Evolutionary conservation across 1,139 yeast species (phyloP).

Genomic region (Debaryomyces fabryi): DNA sequence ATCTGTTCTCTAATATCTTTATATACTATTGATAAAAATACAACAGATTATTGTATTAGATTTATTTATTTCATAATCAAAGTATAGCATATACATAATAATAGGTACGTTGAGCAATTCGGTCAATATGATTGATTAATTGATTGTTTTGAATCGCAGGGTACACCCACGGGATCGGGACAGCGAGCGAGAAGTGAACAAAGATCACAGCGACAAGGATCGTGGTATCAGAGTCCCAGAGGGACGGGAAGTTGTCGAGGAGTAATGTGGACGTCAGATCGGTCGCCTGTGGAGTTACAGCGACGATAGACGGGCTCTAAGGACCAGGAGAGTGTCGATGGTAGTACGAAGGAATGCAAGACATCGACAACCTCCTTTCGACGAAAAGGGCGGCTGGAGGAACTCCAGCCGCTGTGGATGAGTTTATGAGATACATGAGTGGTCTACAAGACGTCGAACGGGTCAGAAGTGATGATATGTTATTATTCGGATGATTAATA

Average conservation of each 20-base stretch:
- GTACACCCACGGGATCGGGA: conserved; percentile 2
- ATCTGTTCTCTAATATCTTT: conserved; percentile 4
- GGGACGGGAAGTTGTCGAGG: background rate
- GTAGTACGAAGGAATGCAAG: background rate
- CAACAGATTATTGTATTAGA: conserved; percentile 6
- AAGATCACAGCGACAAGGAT: background rate
- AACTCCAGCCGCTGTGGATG: background rate
- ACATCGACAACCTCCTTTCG: background rate
- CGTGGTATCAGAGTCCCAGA: background rate
- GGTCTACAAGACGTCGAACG: background rate
- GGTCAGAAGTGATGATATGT: background rate
- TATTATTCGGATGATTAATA: background rate
- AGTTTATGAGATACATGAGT: background rate
- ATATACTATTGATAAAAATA: conserved; percentile 5
- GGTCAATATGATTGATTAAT: background rate
- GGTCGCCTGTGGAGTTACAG: background rate
- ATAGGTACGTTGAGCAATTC: conserved; percentile 5
- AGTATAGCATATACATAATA: conserved; percentile 9
- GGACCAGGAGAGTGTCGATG: background rate
- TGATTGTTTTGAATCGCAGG: conserved; percentile 1
- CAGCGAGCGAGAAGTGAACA: background rate
- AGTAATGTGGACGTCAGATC: background rate
- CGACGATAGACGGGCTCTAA: background rate
- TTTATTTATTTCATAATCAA: conserved; percentile 3
- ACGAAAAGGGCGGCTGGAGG: background rate